Percentiles rank a stretch among this genome's conserved stretches.
phyloP scores from a whole-genome alignment of 257 asterid genomes.

The Paulownia fortunei region DNA sequence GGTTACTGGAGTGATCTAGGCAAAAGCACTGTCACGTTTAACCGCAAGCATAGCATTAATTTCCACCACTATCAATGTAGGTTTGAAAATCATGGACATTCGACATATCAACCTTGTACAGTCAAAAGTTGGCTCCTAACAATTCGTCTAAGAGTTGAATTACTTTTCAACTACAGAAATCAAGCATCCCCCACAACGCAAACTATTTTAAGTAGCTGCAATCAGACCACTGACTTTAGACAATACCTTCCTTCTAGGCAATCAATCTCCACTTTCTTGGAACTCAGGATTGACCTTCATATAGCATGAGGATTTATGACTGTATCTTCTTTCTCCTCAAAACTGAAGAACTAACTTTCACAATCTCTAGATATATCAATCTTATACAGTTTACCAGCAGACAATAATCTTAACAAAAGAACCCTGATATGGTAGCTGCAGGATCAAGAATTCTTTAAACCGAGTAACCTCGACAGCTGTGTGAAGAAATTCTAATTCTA shows the following conservation, averaged over 20 bases:
- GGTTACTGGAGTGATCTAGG: neutral
- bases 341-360: neutral
- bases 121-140: neutral
- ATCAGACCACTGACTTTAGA: neutral
- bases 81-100: neutral
- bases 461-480: neutral
- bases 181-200: neutral
- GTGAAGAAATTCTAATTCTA: neutral
- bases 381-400: neutral
- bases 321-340: neutral
- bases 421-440: neutral
- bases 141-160: neutral
- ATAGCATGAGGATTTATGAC: neutral
- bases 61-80: neutral
- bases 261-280: conserved; percentile 2
- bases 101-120: neutral
- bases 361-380: neutral
- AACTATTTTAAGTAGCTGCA: neutral
- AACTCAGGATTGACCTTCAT: neutral
- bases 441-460: neutral
- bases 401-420: neutral
- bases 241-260: neutral
- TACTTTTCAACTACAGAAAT: neutral
- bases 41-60: neutral
- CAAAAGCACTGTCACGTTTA: neutral